Conservation (phyloP, 768 basidiomycete genomes). For the Termitomyces sp. region DNA sequence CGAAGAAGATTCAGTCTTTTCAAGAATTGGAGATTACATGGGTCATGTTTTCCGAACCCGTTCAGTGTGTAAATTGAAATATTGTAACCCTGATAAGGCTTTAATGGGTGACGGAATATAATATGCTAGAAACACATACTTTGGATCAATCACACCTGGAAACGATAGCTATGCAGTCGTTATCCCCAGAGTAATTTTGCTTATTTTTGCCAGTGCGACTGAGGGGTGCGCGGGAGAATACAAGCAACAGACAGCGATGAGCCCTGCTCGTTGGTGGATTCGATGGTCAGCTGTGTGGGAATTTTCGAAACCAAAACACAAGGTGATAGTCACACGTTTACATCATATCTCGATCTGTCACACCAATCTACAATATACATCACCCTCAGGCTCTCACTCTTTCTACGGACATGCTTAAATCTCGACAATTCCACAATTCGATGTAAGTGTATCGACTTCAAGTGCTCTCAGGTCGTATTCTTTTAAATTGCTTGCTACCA, state of each 20-base stretch:
- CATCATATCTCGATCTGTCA: too few relatives aligned
- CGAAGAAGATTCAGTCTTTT: constrained; percentile 1
- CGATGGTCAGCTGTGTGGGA: constrained; percentile 25
- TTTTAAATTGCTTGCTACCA: too few relatives aligned
- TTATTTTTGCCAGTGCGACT: background rate
- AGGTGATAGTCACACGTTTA: background rate
- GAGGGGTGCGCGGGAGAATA: background rate
- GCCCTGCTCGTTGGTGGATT: constrained; percentile 25
- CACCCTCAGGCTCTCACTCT: too few relatives aligned
- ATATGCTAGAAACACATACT: constrained; percentile 13
- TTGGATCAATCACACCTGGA: background rate
- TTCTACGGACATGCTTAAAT: too few relatives aligned
- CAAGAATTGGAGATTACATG: constrained; percentile 4
- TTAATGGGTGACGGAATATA: constrained; percentile 17
- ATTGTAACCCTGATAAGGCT: constrained; percentile 13
- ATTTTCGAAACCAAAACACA: constrained; percentile 18
- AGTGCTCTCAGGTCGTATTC: too few relatives aligned
- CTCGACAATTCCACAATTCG: too few relatives aligned
- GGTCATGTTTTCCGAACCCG: constrained; percentile 11
- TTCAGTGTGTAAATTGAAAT: constrained; percentile 6
- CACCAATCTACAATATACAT: too few relatives aligned
- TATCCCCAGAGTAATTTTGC: background rate
- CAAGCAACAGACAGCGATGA: constrained; percentile 7
- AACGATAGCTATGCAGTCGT: background rate
- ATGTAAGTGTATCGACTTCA: too few relatives aligned